Evolutionary conservation across 164 flowering plant genomes (phyloP).

Genomic region (Umbellularia californica): DNA sequence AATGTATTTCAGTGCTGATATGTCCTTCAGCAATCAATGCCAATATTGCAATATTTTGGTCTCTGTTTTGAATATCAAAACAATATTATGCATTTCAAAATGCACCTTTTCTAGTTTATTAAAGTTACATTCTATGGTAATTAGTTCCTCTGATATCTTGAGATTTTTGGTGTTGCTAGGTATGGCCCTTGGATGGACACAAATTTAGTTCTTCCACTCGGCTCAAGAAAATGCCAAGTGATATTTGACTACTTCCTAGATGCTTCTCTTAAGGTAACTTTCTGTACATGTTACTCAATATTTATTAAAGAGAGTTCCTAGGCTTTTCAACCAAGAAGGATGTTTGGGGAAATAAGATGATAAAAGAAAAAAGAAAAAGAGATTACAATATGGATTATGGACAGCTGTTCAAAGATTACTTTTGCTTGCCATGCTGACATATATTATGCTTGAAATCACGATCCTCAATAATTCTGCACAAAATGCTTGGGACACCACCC

Average conservation of each 20-base stretch:
- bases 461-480: too few species aligned
- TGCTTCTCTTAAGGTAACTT: conserved; percentile 46
- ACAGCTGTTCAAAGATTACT: too few species aligned
- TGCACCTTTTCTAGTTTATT: background rate
- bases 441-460: too few species aligned
- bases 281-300: background rate
- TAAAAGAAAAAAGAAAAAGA: too few species aligned
- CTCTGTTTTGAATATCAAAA: background rate
- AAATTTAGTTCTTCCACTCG: conserved; percentile 82
- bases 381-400: too few species aligned
- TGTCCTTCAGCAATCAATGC: background rate
- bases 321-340: too few species aligned
- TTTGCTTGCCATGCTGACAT: background rate
- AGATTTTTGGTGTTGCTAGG: conserved; percentile 28
- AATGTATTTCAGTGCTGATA: background rate
- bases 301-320: background rate
- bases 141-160: background rate
- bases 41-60: background rate
- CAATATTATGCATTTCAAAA: too few species aligned
- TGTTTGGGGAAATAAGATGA: too few species aligned
- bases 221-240: conserved; percentile 71
- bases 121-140: background rate
- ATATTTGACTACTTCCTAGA: conserved; percentile 90
- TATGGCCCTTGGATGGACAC: conserved; percentile 99
- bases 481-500: too few species aligned